Base-by-base conservation (phyloP, 805 yeast species). In the Grigorovia jiainica region DNA sequence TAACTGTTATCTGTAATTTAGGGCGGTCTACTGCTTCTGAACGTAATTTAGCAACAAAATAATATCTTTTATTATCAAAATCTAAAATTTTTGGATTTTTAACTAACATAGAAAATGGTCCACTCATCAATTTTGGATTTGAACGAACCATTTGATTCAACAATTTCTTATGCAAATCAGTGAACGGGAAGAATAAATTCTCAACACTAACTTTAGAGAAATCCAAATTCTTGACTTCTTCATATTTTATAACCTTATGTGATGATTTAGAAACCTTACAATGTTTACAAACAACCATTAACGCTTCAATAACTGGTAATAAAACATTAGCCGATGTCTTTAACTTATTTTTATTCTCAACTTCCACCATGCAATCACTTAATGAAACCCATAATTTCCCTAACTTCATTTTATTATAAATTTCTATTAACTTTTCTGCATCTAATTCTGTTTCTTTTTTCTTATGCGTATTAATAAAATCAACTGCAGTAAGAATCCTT, bases 201-300 rank as follows among this genome's bases (percentile, higher is more conserved):
- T 84, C 94, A 42, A 84, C 76, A 3, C 90, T 86, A 48, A 83
- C 86, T 41, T 73, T 75, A 4, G 80, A 69, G 53, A 83, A 79
- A 57, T 87, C 90, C 44, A 74, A 69, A 47, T 73, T 72, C 43
- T 68, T 73, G 15, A 72, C 79, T 50, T 51, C 56, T 40, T 82
- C 86, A 55, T 73, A 82, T 52, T 76, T 79, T 44, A 73, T 52
- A 5, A 61, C 21, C 9, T 47, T 63, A 43, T 77, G 85, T 43
- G 75, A 72, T 7, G 70, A 65, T 11, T 41, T 47, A 68, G 79
- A 43, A 71, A 63, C 40, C 75, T 81, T 53, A 10, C 40, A 31
- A 54, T 85, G 94, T 55, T 89, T 89, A 63, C 95, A 87, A n/a
- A 92, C 92, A 39, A 90, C 95, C 95, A 92, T 87, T 43, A 92